These are phyloP conservation scores for Podaxis sp. DNA, from an alignment of 768 basidiomycete genomes.

Conservation along the genomic window DNA sequence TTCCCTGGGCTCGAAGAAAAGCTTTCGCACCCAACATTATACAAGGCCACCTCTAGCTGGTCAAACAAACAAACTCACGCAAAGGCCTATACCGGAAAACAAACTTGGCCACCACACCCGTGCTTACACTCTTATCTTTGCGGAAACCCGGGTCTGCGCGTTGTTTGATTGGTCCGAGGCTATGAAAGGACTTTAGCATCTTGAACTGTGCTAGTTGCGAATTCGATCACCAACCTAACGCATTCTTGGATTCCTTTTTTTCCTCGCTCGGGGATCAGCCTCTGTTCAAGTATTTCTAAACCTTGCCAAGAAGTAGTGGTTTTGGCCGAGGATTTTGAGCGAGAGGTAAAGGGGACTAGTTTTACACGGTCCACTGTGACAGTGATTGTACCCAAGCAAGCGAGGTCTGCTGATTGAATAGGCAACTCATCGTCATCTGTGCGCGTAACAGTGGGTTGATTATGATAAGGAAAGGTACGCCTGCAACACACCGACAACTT, in stretches of 20 bases:
- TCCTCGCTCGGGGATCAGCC: slow-evolving; percentile 5
- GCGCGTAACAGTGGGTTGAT: too few relatives aligned
- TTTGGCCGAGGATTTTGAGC: too few relatives aligned
- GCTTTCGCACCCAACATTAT: neutral
- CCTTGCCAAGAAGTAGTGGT: too few relatives aligned
- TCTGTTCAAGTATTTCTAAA: neutral
- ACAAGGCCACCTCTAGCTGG: too few relatives aligned
- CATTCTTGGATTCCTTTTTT: neutral
- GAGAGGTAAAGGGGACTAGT: neutral
- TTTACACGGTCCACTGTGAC: neutral
- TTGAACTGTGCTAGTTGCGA: neutral
- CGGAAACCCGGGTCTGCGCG: neutral
- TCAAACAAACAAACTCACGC: neutral
- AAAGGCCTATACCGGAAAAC: neutral
- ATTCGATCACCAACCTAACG: neutral
- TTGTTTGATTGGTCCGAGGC: neutral
- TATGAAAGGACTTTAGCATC: neutral
- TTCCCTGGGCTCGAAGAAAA: neutral
- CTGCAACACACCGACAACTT: neutral
- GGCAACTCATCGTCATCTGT: neutral
- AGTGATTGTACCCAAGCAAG: neutral
- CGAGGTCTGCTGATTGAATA: neutral
- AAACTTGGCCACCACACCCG: neutral
- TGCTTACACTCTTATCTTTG: neutral
- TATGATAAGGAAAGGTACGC: neutral